phyloP scores from a whole-genome alignment of 1,284 basidiomycete species.

The Sanguinoderma infundibulare region DNA sequence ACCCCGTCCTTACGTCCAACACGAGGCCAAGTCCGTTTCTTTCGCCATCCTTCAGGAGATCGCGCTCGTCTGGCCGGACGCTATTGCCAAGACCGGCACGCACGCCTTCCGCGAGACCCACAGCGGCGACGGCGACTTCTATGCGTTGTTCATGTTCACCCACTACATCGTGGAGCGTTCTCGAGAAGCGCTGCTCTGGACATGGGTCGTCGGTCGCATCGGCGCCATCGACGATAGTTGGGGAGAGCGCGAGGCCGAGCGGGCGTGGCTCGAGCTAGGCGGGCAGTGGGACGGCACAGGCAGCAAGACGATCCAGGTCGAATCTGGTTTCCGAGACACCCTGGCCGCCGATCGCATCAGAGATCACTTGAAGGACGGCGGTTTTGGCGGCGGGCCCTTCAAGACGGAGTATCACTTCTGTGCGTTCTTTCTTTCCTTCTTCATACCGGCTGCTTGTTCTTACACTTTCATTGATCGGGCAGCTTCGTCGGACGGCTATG shows the following conservation, averaged over 20 bases:
- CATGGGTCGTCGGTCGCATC: conserved; percentile 40
- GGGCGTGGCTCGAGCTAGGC: conserved; percentile 43
- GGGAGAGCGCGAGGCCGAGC: conserved; percentile 30
- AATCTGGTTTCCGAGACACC: conserved; percentile 23
- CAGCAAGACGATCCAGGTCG: conserved; percentile 13
- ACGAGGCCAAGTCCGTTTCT: conserved; percentile 41
- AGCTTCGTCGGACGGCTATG: conserved; percentile 37
- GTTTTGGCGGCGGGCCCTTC: conserved; percentile 19
- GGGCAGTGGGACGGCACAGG: conserved; percentile 26
- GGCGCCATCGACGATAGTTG: conserved; percentile 37
- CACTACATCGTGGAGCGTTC: conserved; percentile 46
- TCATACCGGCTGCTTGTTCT: not conserved
- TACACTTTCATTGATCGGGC: not conserved
- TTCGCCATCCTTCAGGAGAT: conserved; percentile 38
- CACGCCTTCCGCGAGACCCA: conserved; percentile 41
- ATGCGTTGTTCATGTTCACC: conserved; percentile 39
- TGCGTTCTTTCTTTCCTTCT: conserved; percentile 10
- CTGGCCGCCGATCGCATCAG: conserved; percentile 26
- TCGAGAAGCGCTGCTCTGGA: conserved; percentile 48
- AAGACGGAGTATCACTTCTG: conserved; percentile 34
- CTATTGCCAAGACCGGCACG: conserved; percentile 34
- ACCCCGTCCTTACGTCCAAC: conserved; percentile 43
- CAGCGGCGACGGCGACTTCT: conserved; percentile 36
- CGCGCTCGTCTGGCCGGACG: conserved; percentile 32
- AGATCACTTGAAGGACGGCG: conserved; percentile 21